These are phyloP conservation scores for Pseudocohnilembus persalinus DNA, from an alignment of 169 alveolate species.

Conservation along the genomic window DNA sequence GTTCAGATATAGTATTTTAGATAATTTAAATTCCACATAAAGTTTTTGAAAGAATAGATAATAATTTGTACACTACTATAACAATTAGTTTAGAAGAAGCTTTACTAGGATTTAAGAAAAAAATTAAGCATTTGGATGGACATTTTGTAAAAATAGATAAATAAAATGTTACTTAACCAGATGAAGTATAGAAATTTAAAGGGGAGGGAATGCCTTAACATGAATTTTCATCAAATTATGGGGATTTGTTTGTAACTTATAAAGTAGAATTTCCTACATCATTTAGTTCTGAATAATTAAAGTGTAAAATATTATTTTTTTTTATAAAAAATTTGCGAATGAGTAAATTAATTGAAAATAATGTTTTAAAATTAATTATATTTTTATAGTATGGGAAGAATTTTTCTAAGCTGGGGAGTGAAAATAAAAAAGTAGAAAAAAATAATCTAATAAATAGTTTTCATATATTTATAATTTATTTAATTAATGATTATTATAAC, in stretches of 20 bases:
- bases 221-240: slow-evolving; percentile 62
- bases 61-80: slow-evolving; percentile 56
- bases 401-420: no score
- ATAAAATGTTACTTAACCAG: slow-evolving; percentile 65
- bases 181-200: slow-evolving; percentile 55
- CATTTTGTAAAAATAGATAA: slow-evolving; percentile 61
- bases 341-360: neutral
- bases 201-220: slow-evolving; percentile 86
- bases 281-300: slow-evolving; percentile 50
- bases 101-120: slow-evolving; percentile 72
- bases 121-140: slow-evolving; percentile 72
- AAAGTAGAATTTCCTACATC: slow-evolving; percentile 59
- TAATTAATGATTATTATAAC: no score
- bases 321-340: neutral
- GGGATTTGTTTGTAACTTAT: slow-evolving; percentile 65
- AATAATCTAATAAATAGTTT: no score
- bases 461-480: no score
- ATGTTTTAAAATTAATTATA: neutral
- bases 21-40: slow-evolving; percentile 57
- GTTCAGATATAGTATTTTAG: slow-evolving; percentile 67
- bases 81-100: slow-evolving; percentile 74
- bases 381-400: no score
- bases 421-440: no score
- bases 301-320: slow-evolving; percentile 21
- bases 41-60: slow-evolving; percentile 61